phyloP scores from a whole-genome alignment of 164 flowering plant genomes.

The Pachysandra terminalis region DNA sequence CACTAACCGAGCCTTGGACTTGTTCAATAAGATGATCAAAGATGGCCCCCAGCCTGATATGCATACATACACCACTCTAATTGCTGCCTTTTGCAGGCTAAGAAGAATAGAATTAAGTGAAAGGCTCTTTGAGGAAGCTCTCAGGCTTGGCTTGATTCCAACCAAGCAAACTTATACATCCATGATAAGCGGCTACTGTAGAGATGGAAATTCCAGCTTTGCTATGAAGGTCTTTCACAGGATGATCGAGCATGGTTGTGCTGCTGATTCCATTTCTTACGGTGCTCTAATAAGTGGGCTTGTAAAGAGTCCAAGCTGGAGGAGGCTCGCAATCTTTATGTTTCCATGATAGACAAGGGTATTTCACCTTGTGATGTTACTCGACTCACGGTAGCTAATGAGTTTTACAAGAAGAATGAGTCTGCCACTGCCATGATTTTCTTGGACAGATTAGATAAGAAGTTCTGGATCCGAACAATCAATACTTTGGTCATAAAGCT shows the following conservation, averaged over 20 bases:
- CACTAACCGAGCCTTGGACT: conserved; percentile 37
- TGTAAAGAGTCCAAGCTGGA: conserved; percentile 72
- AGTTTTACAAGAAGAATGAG: conserved; percentile 68
- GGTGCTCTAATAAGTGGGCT: conserved; percentile 91
- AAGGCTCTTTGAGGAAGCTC: conserved; percentile 53
- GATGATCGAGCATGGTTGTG: conserved; percentile 59
- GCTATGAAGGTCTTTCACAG: conserved; percentile 50
- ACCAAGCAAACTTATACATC: conserved; percentile 84
- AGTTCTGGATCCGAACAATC: conserved; percentile 64
- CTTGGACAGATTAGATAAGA: conserved; percentile 66
- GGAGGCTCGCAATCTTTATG: conserved; percentile 58
- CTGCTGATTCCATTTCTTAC: conserved; percentile 71
- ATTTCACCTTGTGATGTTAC: conserved; percentile 89
- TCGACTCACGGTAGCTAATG: conserved; percentile 72
- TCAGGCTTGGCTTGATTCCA: conserved; percentile 54
- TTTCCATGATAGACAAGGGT: conserved; percentile 72
- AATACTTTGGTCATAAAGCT: conserved; percentile 80
- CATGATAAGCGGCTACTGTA: conserved; percentile 74
- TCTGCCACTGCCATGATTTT: conserved; percentile 48
- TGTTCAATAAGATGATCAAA: conserved; percentile 58
- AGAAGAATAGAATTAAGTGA: conserved; percentile 59
- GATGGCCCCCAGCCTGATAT: conserved; percentile 64
- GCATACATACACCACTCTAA: conserved; percentile 56
- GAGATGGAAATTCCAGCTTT: conserved; percentile 37
- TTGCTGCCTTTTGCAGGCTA: conserved; percentile 64